Percentiles rank a stretch among this genome's conserved stretches.
Conservation (phyloP, 306 rosid species). For the Amphicarpaea edgeworthii region DNA sequence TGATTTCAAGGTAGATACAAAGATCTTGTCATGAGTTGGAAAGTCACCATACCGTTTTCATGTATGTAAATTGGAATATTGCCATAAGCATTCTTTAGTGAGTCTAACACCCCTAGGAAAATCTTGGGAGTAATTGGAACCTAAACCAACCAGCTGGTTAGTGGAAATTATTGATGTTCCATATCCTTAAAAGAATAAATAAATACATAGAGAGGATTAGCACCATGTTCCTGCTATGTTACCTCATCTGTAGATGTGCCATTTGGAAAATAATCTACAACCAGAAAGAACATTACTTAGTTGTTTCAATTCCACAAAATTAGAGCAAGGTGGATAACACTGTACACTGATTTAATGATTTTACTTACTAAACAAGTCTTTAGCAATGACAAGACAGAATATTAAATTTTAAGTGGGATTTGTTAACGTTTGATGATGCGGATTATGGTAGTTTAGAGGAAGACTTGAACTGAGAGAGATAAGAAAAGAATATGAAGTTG, state of each 20-base stretch:
- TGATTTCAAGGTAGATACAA: neutral
- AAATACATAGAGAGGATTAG: neutral
- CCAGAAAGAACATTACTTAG: constrained; percentile 18
- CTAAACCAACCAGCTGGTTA: constrained; percentile 46
- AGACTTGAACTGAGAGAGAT: neutral
- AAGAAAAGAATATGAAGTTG: neutral
- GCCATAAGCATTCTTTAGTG: constrained; percentile 53
- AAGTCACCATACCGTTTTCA: constrained; percentile 56
- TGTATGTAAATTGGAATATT: constrained; percentile 60
- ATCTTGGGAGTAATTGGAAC: constrained; percentile 43
- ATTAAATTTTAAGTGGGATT: neutral
- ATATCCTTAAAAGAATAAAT: neutral
- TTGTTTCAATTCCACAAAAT: constrained; percentile 6
- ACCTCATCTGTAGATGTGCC: constrained; percentile 40
- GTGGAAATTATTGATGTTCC: neutral
- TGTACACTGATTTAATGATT: constrained; percentile 22
- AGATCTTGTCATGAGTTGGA: constrained; percentile 4
- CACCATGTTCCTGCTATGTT: constrained; percentile 12
- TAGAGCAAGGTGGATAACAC: neutral
- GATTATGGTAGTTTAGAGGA: neutral
- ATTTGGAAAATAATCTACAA: constrained; percentile 3
- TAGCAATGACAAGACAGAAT: neutral
- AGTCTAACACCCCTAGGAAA: constrained; percentile 46
- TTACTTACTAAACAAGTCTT: neutral
- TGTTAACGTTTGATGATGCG: neutral